Evolutionary conservation across 2,329 filamentous ascomycete genomes (phyloP).

Genomic region (Fonsecaea multimorphosa): DNA sequence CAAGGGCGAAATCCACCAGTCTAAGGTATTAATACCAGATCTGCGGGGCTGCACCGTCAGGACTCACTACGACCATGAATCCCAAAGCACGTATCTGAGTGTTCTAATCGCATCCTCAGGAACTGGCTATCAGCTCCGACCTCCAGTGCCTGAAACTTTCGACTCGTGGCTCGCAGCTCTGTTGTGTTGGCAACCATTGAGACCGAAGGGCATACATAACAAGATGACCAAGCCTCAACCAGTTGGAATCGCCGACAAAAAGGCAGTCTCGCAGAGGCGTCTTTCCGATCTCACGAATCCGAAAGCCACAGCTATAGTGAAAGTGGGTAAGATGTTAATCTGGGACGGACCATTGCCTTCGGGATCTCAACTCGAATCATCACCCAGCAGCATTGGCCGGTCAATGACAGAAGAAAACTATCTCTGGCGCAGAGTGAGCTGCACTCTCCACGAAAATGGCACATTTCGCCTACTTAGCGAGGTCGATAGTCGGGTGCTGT

Average conservation of each 20-base stretch:
- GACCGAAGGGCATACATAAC: constrained; percentile 57
- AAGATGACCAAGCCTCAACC: constrained; percentile 58
- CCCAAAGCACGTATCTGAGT: constrained; percentile 55
- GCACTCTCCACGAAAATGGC: constrained; percentile 91
- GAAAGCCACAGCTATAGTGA: constrained; percentile 86
- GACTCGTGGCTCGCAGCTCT: constrained; percentile 60
- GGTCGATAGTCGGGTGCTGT: constrained; percentile 78
- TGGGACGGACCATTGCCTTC: constrained; percentile 74
- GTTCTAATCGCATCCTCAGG: constrained; percentile 56
- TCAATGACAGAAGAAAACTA: constrained; percentile 53
- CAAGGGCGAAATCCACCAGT: constrained; percentile 55
- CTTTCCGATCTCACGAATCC: constrained; percentile 57
- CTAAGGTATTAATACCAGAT: constrained; percentile 57
- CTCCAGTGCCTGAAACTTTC: constrained; percentile 58
- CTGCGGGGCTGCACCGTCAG: constrained; percentile 57
- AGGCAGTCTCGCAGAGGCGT: constrained; percentile 51
- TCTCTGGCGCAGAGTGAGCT: constrained; percentile 85
- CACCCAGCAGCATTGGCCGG: constrained; percentile 45
- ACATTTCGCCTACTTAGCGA: constrained; percentile 91
- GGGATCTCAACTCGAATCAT: constrained; percentile 35
- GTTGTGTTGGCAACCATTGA: constrained; percentile 59
- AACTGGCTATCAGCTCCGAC: constrained; percentile 55
- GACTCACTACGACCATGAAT: constrained; percentile 55
- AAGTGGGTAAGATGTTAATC: constrained; percentile 86
- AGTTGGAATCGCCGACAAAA: constrained; percentile 52